Percentiles rank a stretch among this genome's conserved stretches.
Evolutionary conservation across 2,329 filamentous ascomycete genomes (phyloP).

Genomic region (Apiospora arundinis): DNA sequence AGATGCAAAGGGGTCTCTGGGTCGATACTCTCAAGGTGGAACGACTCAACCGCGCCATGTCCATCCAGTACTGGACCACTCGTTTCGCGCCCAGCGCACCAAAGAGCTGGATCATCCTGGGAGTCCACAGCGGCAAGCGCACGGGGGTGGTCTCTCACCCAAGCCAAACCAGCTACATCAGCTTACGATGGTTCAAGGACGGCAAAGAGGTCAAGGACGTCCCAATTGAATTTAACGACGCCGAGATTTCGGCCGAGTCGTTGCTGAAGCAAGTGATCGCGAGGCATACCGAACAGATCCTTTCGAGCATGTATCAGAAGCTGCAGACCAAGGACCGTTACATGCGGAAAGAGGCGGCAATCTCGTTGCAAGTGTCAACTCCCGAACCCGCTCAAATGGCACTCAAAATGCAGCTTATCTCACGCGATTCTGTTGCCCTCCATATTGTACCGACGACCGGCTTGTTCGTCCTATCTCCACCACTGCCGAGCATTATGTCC

Average conservation of each 20-base stretch:
- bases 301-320: constrained; percentile 69
- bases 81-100: constrained; percentile 61
- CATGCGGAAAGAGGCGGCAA: constrained; percentile 60
- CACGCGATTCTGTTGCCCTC: constrained; percentile 64
- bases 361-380: constrained; percentile 63
- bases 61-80: constrained; percentile 89
- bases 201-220: constrained; percentile 74
- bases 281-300: constrained; percentile 73
- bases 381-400: constrained; percentile 70
- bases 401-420: constrained; percentile 73
- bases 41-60: constrained; percentile 78
- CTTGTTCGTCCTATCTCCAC: constrained; percentile 73
- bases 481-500: constrained; percentile 59
- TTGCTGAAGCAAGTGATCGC: constrained; percentile 78
- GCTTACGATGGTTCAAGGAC: constrained; percentile 83
- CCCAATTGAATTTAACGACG: constrained; percentile 71
- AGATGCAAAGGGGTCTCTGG: constrained; percentile 76
- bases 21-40: constrained; percentile 79
- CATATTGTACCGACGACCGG: constrained; percentile 81
- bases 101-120: constrained; percentile 92
- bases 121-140: constrained; percentile 72
- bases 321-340: constrained; percentile 68
- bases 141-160: constrained; percentile 46
- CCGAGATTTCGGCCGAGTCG: constrained; percentile 73
- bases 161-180: constrained; percentile 60